These are phyloP conservation scores for Lachancea quebecensis DNA, from an alignment of 805 yeast genomes.

Conservation along the genomic window DNA sequence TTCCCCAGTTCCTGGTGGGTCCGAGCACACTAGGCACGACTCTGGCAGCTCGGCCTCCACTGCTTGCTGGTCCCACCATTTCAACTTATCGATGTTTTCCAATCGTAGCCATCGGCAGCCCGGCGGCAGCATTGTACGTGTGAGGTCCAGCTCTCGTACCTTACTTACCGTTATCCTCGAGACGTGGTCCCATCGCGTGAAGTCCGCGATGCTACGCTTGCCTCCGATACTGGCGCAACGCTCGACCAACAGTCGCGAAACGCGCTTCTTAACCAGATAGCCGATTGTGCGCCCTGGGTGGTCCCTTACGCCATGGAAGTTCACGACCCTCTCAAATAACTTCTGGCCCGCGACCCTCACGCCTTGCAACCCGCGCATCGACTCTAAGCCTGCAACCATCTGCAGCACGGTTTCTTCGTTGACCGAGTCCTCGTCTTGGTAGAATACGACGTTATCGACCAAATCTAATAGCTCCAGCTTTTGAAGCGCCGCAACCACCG, in stretches of 20 bases:
- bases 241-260: conserved; percentile 14
- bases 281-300: conserved; percentile 25
- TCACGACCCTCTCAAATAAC: conserved; percentile 21
- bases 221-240: conserved; percentile 11
- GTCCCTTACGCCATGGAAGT: conserved; percentile 27
- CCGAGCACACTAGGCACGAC: neutral
- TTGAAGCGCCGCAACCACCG: neutral
- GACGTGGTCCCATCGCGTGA: conserved; percentile 27
- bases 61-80: conserved; percentile 25
- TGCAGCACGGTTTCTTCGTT: conserved; percentile 2
- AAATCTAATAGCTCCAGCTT: neutral
- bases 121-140: conserved; percentile 20
- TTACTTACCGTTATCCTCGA: conserved; percentile 13
- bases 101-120: conserved; percentile 17
- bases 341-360: conserved; percentile 16
- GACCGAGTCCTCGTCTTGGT: conserved; percentile 3
- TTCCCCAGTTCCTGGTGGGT: neutral
- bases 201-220: conserved; percentile 18
- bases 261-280: conserved; percentile 19
- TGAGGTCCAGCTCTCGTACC: conserved; percentile 19
- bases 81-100: conserved; percentile 10
- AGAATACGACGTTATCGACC: neutral
- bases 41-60: neutral
- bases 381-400: conserved; percentile 15
- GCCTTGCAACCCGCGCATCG: conserved; percentile 18